Conservation (phyloP, 169 alveolate species). For the Plasmodium fragile region DNA sequence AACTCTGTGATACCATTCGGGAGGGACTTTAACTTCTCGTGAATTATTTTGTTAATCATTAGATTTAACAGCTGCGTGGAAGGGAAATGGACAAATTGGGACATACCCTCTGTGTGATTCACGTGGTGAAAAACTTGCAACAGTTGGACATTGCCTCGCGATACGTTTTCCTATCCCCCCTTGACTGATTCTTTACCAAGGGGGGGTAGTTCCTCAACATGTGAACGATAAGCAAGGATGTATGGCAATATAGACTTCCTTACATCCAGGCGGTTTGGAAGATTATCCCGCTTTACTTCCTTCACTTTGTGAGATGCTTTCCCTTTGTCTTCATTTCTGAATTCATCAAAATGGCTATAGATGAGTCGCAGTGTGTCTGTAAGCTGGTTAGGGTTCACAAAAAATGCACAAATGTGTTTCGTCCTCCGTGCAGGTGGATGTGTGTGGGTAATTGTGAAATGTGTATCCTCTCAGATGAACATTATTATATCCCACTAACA, state of each 20-base stretch:
- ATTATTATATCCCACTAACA: background rate
- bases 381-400: background rate
- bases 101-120: background rate
- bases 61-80: conserved; percentile 25
- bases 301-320: background rate
- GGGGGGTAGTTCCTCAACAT: background rate
- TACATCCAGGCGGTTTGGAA: conserved; percentile 17
- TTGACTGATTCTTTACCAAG: background rate
- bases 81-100: conserved; percentile 6
- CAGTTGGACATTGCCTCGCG: background rate
- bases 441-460: background rate
- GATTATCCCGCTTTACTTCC: conserved; percentile 3
- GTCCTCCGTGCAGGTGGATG: background rate
- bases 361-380: background rate
- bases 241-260: background rate
- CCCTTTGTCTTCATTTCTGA: background rate
- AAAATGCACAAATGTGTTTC: background rate
- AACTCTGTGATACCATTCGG: conserved; percentile 50
- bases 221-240: background rate
- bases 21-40: conserved; percentile 32
- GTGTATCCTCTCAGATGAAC: background rate
- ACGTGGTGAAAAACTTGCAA: background rate
- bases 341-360: background rate
- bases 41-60: conserved; percentile 51
- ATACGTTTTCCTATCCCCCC: background rate